Evolutionary conservation across 2,329 filamentous ascomycete genomes (phyloP), one percentile per base, ranked within the genome.

Genomic region (Cephalotrichum gorgonifer): DNA sequence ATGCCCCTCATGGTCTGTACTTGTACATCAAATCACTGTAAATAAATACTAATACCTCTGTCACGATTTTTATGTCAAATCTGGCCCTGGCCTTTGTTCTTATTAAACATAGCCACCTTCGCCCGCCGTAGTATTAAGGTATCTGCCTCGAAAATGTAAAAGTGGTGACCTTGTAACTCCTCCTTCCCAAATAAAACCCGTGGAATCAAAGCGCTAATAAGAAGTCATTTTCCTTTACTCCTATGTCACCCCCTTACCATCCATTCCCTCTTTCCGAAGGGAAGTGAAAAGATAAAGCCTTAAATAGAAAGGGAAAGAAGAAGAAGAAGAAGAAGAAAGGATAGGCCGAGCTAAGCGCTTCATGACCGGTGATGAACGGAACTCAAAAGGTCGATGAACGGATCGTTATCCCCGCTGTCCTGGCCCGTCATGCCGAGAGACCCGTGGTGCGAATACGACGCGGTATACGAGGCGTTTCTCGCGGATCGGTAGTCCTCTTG

Each of bases 381-480:
- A 5, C 41, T 28, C 7, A 44, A 28, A 12, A 49, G 31, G 31
- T 49, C 47, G 22, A 49, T 49, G n/a, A 49, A 22, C 25, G 46
- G 23, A 22, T 48, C 41, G 22, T 42, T 38, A 14, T 49, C 47
- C 22, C 38, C 41, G 6, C 47, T 30, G 4, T 41, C 28, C 26
- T 12, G 33, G 15, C 20, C 50, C 47, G 31, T 26, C 43, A 47
- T 9, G 23, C 33, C 45, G 28, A 43, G 30, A 42, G 14, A 20
- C 14, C 27, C 39, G 35, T 43, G 41, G 27, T 46, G 27, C 20
- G 20, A 35, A 28, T 52, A 46, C 9, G 47, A 50, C 30, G 31
- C 45, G 48, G 30, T 20, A 41, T 27, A 39, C 12, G 30, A 11
- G 6, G 8, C 39, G 14, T 31, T 23, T 9, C 43, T n/a, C n/a